phyloP scores from a whole-genome alignment of 2,329 filamentous ascomycete species.

The Cladobotryum mycophilum region DNA sequence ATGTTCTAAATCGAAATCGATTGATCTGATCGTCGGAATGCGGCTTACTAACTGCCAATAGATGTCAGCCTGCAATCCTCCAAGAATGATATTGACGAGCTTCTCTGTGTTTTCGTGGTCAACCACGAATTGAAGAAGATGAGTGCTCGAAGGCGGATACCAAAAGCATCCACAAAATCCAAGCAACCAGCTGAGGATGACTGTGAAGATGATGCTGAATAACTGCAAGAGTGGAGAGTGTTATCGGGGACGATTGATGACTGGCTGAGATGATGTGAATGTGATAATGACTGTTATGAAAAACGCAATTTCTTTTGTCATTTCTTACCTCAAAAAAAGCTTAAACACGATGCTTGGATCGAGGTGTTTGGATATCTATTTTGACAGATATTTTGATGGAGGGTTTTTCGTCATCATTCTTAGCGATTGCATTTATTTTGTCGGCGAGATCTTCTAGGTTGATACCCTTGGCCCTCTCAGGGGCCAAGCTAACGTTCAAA shows the following conservation, averaged over 20 bases:
- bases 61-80: conserved; percentile 28
- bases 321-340: conserved; percentile 7
- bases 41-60: conserved; percentile 8
- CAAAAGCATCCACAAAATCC: conserved; percentile 22
- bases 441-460: conserved; percentile 28
- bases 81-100: conserved; percentile 25
- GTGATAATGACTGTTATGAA: not conserved
- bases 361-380: conserved; percentile 20
- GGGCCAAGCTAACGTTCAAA: conserved; percentile 30
- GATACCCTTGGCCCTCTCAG: conserved; percentile 24
- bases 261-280: not conserved
- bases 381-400: conserved; percentile 28
- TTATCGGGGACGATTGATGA: too few species aligned
- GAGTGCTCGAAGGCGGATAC: conserved; percentile 26
- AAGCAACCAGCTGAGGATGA: conserved; percentile 19
- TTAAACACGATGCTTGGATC: conserved; percentile 12
- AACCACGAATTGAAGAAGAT: conserved; percentile 36
- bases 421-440: conserved; percentile 28
- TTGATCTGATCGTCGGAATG: not conserved
- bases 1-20: conserved; percentile 13
- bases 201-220: conserved; percentile 22
- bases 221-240: not conserved
- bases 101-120: conserved; percentile 30
- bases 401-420: conserved; percentile 24
- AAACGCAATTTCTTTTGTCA: conserved; percentile 4